These are phyloP conservation scores for Wickerhamomyces bovis DNA, from an alignment of 805 yeast genomes.

Conservation along the genomic window DNA sequence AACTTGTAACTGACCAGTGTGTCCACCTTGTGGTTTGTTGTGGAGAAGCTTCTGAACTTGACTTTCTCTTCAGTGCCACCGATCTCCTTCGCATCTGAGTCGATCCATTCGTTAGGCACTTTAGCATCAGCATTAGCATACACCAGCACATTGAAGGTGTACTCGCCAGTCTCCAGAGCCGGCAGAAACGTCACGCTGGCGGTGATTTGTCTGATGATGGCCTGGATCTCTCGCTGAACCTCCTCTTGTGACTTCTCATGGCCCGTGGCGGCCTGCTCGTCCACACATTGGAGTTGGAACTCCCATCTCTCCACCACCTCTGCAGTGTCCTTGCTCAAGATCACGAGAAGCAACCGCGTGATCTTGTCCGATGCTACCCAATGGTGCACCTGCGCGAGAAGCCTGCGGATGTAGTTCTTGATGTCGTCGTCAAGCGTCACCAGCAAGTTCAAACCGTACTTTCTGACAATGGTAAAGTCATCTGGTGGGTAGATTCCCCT, in stretches of 20 bases:
- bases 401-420: slow-evolving; percentile 55
- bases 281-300: slow-evolving; percentile 52
- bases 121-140: slow-evolving; percentile 65
- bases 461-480: slow-evolving; percentile 70
- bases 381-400: slow-evolving; percentile 60
- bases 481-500: slow-evolving; percentile 86
- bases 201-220: slow-evolving; percentile 81
- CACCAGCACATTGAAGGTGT: slow-evolving; percentile 81
- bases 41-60: slow-evolving; percentile 59
- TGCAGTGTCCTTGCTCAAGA: slow-evolving; percentile 60
- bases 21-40: slow-evolving; percentile 64
- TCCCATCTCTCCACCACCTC: slow-evolving; percentile 85
- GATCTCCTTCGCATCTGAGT: slow-evolving; percentile 52
- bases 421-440: slow-evolving; percentile 74
- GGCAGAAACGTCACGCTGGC: slow-evolving; percentile 87
- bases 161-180: slow-evolving; percentile 50
- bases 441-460: slow-evolving; percentile 73
- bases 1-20: slow-evolving; percentile 52
- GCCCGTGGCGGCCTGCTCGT: slow-evolving; percentile 11
- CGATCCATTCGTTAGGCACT: slow-evolving; percentile 82
- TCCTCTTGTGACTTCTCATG: slow-evolving; percentile 31
- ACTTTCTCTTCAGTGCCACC: slow-evolving; percentile 61
- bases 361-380: slow-evolving; percentile 74
- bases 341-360: slow-evolving; percentile 61
- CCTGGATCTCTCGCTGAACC: slow-evolving; percentile 72